Evolutionary conservation across 2,329 filamentous ascomycete genomes (phyloP).

Genomic region (Cytospora paraplurivora): DNA sequence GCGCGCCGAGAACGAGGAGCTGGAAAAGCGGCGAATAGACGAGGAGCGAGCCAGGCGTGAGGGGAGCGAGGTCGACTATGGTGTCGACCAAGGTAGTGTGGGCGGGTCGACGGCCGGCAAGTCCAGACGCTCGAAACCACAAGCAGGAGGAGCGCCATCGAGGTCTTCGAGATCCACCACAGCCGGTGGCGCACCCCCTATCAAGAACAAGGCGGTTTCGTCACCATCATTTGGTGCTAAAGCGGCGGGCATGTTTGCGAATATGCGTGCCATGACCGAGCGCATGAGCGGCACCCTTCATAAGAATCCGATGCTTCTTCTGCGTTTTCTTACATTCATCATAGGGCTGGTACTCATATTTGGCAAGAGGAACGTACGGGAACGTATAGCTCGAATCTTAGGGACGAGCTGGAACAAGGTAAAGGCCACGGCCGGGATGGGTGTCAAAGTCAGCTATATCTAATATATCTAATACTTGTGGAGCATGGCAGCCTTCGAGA

Average conservation of each 20-base stretch:
- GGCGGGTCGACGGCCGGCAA: slow-evolving; percentile 38
- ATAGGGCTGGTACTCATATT: slow-evolving; percentile 76
- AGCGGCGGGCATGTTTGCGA: slow-evolving; percentile 55
- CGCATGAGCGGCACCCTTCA: slow-evolving; percentile 53
- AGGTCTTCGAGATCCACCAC: slow-evolving; percentile 28
- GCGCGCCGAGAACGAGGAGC: slow-evolving; percentile 61
- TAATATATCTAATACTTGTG: slow-evolving; percentile 73
- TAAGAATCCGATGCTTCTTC: slow-evolving; percentile 58
- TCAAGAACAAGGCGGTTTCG: slow-evolving; percentile 38
- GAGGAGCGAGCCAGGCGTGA: slow-evolving; percentile 54
- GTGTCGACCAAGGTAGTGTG: slow-evolving; percentile 58
- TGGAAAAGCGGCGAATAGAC: slow-evolving; percentile 54
- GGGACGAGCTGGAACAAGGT: slow-evolving; percentile 78
- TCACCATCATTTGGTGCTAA: slow-evolving; percentile 47
- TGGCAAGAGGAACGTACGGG: slow-evolving; percentile 72
- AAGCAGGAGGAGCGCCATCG: slow-evolving; percentile 3
- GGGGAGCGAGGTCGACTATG: slow-evolving; percentile 68
- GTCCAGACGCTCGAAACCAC: slow-evolving; percentile 17
- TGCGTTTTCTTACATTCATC: slow-evolving; percentile 74
- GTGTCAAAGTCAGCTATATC: slow-evolving; percentile 96
- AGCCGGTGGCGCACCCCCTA: slow-evolving; percentile 14
- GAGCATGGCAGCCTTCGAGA: background rate
- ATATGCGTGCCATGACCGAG: slow-evolving; percentile 54
- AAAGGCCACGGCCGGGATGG: slow-evolving; percentile 86
- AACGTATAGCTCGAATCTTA: slow-evolving; percentile 70